phyloP scores from a whole-genome alignment of 768 basidiomycete species.

The Suillus variegatus region DNA sequence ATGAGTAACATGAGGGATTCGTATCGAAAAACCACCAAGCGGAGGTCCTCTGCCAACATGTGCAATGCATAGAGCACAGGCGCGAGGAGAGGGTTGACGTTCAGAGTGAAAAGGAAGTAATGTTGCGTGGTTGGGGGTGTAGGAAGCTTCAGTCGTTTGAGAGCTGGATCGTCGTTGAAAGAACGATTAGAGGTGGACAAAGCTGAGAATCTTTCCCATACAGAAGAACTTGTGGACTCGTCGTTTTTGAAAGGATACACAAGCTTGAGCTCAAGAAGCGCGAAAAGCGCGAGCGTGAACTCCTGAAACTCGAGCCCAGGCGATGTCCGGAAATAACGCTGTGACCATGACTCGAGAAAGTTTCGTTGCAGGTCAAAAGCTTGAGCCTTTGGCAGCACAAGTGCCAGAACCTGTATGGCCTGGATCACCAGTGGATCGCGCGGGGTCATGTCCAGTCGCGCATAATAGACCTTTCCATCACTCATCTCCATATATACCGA shows the following conservation, averaged over 20 bases:
- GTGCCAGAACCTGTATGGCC: constrained; percentile 63
- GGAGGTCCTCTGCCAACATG: constrained; percentile 71
- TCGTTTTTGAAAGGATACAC: constrained; percentile 21
- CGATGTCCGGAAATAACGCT: constrained; percentile 40
- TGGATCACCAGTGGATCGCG: constrained; percentile 56
- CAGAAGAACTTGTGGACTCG: constrained; percentile 15
- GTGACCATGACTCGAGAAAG: constrained; percentile 63
- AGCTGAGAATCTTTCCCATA: constrained; percentile 52
- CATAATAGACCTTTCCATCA: constrained; percentile 48
- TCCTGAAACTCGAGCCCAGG: constrained; percentile 58
- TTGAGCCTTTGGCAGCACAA: constrained; percentile 55
- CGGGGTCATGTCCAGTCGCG: constrained; percentile 57
- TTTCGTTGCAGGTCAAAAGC: constrained; percentile 56
- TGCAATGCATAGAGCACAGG: constrained; percentile 76
- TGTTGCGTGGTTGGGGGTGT: constrained; percentile 26
- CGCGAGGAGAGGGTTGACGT: constrained; percentile 49
- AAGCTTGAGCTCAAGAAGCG: constrained; percentile 43
- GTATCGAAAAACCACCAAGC: constrained; percentile 58
- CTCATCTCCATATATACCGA: constrained; percentile 54
- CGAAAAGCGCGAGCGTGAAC: constrained; percentile 53
- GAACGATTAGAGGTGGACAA: constrained; percentile 43
- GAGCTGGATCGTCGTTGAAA: constrained; percentile 61
- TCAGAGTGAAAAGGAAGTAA: constrained; percentile 25
- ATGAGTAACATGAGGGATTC: constrained; percentile 57
- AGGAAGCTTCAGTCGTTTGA: constrained; percentile 47